phyloP scores from a whole-genome alignment of 2,329 filamentous ascomycete species.

The Gyromitra esculenta region DNA sequence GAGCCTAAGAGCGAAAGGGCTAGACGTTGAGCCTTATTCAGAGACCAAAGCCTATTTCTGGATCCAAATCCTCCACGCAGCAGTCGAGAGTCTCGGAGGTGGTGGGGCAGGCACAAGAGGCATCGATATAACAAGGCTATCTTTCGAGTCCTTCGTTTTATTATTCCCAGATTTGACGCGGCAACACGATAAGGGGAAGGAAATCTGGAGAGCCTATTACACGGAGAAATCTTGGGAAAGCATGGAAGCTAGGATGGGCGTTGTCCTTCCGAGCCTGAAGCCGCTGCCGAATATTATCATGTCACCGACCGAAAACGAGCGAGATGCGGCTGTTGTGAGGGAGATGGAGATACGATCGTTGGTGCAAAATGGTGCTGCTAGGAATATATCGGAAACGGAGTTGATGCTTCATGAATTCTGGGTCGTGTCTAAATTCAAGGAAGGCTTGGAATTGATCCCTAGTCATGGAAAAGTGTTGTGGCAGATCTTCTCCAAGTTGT shows the following conservation, averaged over 20 bases:
- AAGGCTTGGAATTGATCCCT: background rate
- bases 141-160: slow-evolving; percentile 52
- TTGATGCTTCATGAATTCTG: slow-evolving; percentile 50
- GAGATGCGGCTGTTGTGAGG: slow-evolving; percentile 44
- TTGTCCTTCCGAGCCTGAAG: slow-evolving; percentile 52
- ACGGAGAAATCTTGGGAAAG: slow-evolving; percentile 54
- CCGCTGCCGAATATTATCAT: slow-evolving; percentile 53
- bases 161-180: slow-evolving; percentile 54
- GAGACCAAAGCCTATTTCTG: slow-evolving; percentile 56
- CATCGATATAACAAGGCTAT: slow-evolving; percentile 50
- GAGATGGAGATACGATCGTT: slow-evolving; percentile 41
- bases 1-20: slow-evolving; percentile 43
- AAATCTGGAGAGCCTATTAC: slow-evolving; percentile 54
- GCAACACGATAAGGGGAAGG: slow-evolving; percentile 27
- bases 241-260: slow-evolving; percentile 50
- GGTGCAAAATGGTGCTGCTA: slow-evolving; percentile 10
- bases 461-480: slow-evolving; percentile 25
- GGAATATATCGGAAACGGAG: slow-evolving; percentile 48
- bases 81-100: slow-evolving; percentile 49
- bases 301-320: slow-evolving; percentile 29
- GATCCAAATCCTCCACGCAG: slow-evolving; percentile 54
- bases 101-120: slow-evolving; percentile 1
- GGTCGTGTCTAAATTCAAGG: slow-evolving; percentile 28
- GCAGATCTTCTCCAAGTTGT: slow-evolving; percentile 9
- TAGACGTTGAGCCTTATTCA: slow-evolving; percentile 51